phyloP scores from a whole-genome alignment of 75 land plant species.

The Azolla pinnata region DNA sequence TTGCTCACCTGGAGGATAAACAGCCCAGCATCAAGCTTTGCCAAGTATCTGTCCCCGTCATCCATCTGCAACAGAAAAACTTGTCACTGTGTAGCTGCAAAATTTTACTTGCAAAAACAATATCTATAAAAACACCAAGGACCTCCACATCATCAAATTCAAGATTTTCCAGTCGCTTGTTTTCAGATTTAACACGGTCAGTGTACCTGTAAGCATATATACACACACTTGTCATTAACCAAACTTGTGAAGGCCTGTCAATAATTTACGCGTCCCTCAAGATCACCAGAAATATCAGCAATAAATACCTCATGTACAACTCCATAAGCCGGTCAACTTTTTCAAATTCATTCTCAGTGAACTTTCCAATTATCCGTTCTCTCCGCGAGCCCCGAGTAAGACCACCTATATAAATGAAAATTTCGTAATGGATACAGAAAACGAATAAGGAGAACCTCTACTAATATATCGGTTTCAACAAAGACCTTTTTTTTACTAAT shows the following conservation, averaged over 20 bases:
- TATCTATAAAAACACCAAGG: background rate
- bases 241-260: no score
- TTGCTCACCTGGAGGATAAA: slow-evolving; percentile 82
- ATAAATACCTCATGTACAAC: slow-evolving; percentile 67
- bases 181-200: slow-evolving; percentile 74
- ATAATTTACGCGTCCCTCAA: no score
- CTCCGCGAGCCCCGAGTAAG: slow-evolving; percentile 78
- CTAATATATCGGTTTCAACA: no score
- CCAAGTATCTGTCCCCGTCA: slow-evolving; percentile 86
- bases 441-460: no score
- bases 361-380: slow-evolving; percentile 84
- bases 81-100: background rate
- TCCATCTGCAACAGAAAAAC: slow-evolving; percentile 91
- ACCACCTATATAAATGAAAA: slow-evolving; percentile 69
- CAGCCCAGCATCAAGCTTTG: slow-evolving; percentile 86
- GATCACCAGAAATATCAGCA: background rate
- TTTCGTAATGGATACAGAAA: no score
- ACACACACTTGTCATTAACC: no score
- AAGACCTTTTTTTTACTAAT: no score
- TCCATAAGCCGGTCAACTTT: slow-evolving; percentile 98
- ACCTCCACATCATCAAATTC: slow-evolving; percentile 86
- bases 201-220: slow-evolving; percentile 60
- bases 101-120: no score
- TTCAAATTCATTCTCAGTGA: slow-evolving; percentile 88
- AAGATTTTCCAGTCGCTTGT: slow-evolving; percentile 50